A percentile compares a stretch with the other conserved stretches of the same genome.
These are phyloP conservation scores for Aureobasidium leucospermi DNA, from an alignment of 2,329 filamentous ascomycete species.

Conservation along the genomic window DNA sequence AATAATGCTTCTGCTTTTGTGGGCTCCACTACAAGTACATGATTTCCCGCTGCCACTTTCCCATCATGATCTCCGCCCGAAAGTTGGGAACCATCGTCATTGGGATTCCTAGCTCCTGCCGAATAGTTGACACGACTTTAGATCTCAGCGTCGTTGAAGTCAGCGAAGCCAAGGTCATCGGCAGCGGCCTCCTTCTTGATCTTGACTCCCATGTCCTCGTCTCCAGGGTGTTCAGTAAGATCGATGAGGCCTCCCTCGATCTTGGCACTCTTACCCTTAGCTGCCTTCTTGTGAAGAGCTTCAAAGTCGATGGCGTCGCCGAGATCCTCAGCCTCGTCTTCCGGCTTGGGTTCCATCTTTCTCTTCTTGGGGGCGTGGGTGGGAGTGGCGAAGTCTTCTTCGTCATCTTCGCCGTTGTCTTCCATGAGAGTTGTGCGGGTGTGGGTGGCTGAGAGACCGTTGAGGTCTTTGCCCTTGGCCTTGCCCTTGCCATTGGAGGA, in stretches of 20 bases:
- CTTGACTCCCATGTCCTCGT: not conserved
- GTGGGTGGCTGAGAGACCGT: not conserved
- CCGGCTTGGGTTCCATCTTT: not conserved
- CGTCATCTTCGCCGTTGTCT: conserved; percentile 3
- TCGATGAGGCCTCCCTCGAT: not conserved
- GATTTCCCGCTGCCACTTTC: no score
- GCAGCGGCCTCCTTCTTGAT: not conserved
- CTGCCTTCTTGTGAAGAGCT: not conserved
- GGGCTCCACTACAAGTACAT: no score
- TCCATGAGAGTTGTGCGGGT: not conserved
- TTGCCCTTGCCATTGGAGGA: not conserved
- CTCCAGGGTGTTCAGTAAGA: not conserved
- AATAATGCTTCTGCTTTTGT: no score
- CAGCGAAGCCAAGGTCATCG: no score
- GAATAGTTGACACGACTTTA: no score
- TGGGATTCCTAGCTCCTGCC: no score
- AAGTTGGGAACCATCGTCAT: no score
- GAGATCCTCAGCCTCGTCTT: not conserved
- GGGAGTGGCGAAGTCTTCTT: not conserved
- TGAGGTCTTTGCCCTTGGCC: not conserved
- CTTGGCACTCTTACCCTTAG: not conserved
- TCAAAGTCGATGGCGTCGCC: not conserved
- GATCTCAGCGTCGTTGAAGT: no score
- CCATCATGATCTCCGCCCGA: no score
- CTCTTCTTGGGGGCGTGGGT: not conserved